Evolutionary conservation across 495 filamentous ascomycete species (phyloP).

Genomic region (Lepidopterella palustris): DNA sequence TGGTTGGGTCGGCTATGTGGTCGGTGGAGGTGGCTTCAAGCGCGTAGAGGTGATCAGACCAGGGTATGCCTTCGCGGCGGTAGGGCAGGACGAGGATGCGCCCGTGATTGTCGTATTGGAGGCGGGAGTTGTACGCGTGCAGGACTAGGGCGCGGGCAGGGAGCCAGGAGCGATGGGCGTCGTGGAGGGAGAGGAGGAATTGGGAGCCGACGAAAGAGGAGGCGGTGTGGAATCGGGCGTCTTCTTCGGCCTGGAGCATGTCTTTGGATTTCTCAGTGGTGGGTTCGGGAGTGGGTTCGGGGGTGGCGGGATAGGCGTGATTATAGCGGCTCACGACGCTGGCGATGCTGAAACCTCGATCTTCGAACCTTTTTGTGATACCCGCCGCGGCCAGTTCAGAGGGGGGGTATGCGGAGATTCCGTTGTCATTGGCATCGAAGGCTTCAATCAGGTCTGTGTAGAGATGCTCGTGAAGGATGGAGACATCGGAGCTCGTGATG

Average conservation of each 20-base stretch:
- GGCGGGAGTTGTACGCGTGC: constrained; percentile 58
- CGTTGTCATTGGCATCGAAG: constrained; percentile 96
- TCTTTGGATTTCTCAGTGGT: constrained; percentile 38
- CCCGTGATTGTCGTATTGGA: constrained; percentile 61
- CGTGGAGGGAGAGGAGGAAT: constrained; percentile 69
- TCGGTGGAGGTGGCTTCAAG: constrained; percentile 57
- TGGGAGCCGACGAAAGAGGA: constrained; percentile 77
- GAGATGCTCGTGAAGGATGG: constrained; percentile 74
- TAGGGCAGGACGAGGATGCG: constrained; percentile 68
- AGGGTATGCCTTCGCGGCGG: constrained; percentile 59
- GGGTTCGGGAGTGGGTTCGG: constrained; percentile 22
- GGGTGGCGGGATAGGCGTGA: constrained; percentile 42
- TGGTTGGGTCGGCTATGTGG: constrained; percentile 37
- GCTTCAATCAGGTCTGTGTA: constrained; percentile 94
- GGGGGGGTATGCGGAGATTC: constrained; percentile 72
- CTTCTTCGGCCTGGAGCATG: constrained; percentile 67
- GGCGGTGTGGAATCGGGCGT: constrained; percentile 68
- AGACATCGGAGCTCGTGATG: constrained; percentile 58
- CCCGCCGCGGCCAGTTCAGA: constrained; percentile 54
- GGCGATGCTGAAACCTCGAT: constrained; percentile 74
- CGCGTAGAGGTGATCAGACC: constrained; percentile 92
- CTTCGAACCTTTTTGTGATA: constrained; percentile 70
- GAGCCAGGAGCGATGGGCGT: constrained; percentile 70
- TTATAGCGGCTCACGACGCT: constrained; percentile 82
- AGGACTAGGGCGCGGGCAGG: constrained; percentile 76